Percentiles rank a stretch among this genome's conserved stretches.
Evolutionary conservation across 345 rosid genomes (phyloP).

Genomic region (Luvunga scandens): DNA sequence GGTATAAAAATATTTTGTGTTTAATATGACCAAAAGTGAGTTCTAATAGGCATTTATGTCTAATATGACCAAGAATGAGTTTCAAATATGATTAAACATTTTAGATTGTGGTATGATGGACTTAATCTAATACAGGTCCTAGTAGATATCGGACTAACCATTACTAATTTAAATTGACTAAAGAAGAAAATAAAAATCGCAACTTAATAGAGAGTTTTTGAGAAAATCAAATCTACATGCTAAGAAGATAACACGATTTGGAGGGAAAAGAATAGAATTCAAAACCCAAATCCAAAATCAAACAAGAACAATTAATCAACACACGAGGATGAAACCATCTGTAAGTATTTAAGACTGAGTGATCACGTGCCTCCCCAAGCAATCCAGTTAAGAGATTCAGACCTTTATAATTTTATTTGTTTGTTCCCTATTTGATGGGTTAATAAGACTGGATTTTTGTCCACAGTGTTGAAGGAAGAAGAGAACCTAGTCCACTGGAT

Average conservation of each 20-base stretch:
- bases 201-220: not conserved
- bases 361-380: slow-evolving; percentile 24
- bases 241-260: not conserved
- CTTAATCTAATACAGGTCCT: too few relatives aligned
- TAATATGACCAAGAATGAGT: too few relatives aligned
- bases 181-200: not conserved
- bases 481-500: not conserved
- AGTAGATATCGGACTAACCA: too few relatives aligned
- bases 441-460: not conserved
- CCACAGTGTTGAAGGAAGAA: not conserved
- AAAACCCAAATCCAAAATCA: slow-evolving; percentile 3
- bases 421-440: not conserved
- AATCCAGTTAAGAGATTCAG: slow-evolving; percentile 29
- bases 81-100: too few relatives aligned
- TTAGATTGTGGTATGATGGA: too few relatives aligned
- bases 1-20: too few relatives aligned
- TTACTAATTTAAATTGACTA: too few relatives aligned
- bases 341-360: not conserved
- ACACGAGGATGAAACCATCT: slow-evolving; percentile 22
- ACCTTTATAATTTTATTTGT: slow-evolving; percentile 6
- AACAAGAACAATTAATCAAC: slow-evolving; percentile 6
- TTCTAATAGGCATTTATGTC: too few relatives aligned
- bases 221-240: not conserved
- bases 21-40: too few relatives aligned
- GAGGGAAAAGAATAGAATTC: not conserved